These are phyloP conservation scores for Harringtonia aguacate DNA, from an alignment of 2,329 filamentous ascomycete genomes.

Conservation along the genomic window DNA sequence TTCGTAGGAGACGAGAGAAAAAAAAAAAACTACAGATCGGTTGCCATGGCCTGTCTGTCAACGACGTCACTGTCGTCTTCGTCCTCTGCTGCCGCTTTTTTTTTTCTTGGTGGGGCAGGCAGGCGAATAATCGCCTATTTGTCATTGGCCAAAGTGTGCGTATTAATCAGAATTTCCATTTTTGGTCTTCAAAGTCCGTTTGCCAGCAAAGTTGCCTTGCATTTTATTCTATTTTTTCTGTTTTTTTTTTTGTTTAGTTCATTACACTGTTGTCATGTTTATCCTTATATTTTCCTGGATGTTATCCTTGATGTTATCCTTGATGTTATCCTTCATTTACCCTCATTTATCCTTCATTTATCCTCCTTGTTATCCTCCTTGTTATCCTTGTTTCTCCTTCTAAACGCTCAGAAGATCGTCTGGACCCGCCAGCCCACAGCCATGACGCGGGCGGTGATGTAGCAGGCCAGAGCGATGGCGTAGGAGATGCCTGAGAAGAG, in stretches of 20 bases:
- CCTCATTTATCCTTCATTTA: too few species aligned
- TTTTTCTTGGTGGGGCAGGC: not conserved
- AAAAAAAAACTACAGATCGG: too few species aligned
- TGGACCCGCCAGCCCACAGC: conserved; percentile 24
- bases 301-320: not conserved
- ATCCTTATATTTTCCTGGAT: not conserved
- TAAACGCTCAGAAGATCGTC: conserved; percentile 20
- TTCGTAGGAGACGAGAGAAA: too few species aligned
- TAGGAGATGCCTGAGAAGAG: conserved; percentile 27
- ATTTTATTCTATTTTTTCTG: conserved; percentile 6
- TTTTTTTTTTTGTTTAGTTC: not conserved
- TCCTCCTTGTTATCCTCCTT: too few species aligned
- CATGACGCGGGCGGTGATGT: conserved; percentile 20
- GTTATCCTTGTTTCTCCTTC: too few species aligned
- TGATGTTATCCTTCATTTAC: too few species aligned
- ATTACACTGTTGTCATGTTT: not conserved
- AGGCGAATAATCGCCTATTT: not conserved
- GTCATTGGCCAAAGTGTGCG: not conserved
- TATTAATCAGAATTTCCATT: not conserved
- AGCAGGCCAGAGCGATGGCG: conserved; percentile 21
- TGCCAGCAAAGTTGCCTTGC: too few species aligned
- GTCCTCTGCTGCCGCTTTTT: too few species aligned
- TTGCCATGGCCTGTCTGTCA: too few species aligned
- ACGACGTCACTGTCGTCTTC: too few species aligned
- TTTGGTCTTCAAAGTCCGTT: too few species aligned